These are phyloP conservation scores for Aspergillus tanneri DNA, from an alignment of 2,329 filamentous ascomycete species.

Conservation along the genomic window DNA sequence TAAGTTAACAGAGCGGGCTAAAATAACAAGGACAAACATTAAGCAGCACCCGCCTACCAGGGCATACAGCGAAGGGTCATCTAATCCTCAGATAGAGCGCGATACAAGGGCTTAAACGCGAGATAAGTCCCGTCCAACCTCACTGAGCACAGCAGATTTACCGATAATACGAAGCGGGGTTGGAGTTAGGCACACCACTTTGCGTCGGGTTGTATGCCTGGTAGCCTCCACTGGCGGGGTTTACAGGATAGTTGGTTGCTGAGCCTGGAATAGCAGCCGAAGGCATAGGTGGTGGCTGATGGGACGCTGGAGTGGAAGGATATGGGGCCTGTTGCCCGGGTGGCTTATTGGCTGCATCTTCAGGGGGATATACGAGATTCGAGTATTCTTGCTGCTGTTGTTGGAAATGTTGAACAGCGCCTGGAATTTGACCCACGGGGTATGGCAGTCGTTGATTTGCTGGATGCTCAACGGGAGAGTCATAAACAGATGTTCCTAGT, in stretches of 20 bases:
- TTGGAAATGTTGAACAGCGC: conserved; percentile 31
- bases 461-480: conserved; percentile 61
- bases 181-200: conserved; percentile 31
- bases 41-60: background rate
- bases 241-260: conserved; percentile 29
- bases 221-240: conserved; percentile 31
- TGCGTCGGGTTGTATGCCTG: conserved; percentile 40
- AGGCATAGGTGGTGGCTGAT: conserved; percentile 35
- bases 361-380: conserved; percentile 41
- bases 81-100: background rate
- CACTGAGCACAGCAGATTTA: conserved; percentile 16
- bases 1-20: background rate
- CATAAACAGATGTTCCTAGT: conserved; percentile 73
- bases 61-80: background rate
- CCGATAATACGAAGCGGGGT: conserved; percentile 43
- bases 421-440: conserved; percentile 27
- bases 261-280: conserved; percentile 36
- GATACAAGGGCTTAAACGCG: too few species aligned
- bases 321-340: conserved; percentile 33
- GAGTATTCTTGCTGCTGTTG: conserved; percentile 42
- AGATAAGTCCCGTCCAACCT: too few species aligned
- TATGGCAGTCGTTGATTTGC: conserved; percentile 36
- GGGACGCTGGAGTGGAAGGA: conserved; percentile 28
- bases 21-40: background rate
- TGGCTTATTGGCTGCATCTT: conserved; percentile 28